Evolutionary conservation across 257 asterid genomes (phyloP).

Genomic region (Solanum pinnatisectum): DNA sequence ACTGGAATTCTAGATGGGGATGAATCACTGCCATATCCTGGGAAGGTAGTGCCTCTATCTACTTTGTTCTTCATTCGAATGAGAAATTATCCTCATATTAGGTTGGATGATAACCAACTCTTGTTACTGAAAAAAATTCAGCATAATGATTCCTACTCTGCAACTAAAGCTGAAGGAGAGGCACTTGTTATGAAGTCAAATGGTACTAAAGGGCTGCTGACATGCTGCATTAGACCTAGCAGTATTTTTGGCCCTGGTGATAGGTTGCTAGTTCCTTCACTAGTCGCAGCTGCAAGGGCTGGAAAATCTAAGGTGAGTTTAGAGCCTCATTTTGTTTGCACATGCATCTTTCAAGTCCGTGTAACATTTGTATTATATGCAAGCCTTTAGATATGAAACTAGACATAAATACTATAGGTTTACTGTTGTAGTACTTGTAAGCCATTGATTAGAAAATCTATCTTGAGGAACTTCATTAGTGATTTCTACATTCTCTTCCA

Average conservation of each 20-base stretch:
- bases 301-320: constrained; percentile 80
- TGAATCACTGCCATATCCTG: constrained; percentile 73
- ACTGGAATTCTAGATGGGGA: constrained; percentile 63
- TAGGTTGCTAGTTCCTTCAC: constrained; percentile 89
- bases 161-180: constrained; percentile 98
- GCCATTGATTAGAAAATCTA: neutral
- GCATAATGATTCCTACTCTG: constrained; percentile 97
- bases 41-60: constrained; percentile 41
- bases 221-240: constrained; percentile 93
- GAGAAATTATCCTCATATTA: neutral
- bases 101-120: neutral
- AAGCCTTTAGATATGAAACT: neutral
- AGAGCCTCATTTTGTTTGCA: neutral
- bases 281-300: constrained; percentile 87
- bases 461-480: neutral
- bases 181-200: constrained; percentile 68
- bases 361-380: neutral
- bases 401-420: neutral
- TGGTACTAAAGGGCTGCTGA: constrained; percentile 69
- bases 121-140: constrained; percentile 6
- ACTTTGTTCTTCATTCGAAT: neutral
- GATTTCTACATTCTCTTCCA: neutral
- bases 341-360: neutral
- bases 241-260: constrained; percentile 99
- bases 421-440: neutral